These are phyloP conservation scores for Verruconis gallopava DNA, from an alignment of 2,329 filamentous ascomycete species.

Conservation along the genomic window DNA sequence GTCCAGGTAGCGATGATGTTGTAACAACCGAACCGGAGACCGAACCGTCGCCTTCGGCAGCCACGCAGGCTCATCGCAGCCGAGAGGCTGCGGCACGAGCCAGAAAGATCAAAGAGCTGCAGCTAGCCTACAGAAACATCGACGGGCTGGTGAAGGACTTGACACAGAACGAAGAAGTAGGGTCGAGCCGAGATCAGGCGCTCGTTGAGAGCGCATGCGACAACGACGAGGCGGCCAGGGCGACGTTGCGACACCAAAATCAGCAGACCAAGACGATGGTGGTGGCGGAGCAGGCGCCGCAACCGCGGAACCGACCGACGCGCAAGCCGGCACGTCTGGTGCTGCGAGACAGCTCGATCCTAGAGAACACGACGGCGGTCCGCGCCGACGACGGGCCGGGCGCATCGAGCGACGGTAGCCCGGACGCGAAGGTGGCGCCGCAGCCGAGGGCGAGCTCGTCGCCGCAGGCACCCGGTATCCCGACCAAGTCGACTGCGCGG, in stretches of 20 bases:
- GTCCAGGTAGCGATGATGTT: neutral
- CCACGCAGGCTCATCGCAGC: neutral
- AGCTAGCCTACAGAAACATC: neutral
- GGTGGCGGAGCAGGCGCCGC: conserved; percentile 6
- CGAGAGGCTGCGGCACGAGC: neutral
- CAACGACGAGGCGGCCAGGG: no score
- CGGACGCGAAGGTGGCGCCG: neutral
- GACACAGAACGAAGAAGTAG: no score
- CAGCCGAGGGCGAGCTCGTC: neutral
- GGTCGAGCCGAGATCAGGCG: no score
- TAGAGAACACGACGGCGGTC: conserved; percentile 1
- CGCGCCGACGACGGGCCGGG: neutral
- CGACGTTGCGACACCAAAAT: neutral
- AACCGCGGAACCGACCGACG: neutral
- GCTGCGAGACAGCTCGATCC: neutral
- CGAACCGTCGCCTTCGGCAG: neutral
- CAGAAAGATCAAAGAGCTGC: neutral
- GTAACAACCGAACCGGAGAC: neutral
- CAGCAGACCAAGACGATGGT: conserved; percentile 2
- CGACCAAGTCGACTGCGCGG: neutral
- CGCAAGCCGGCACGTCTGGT: conserved; percentile 1
- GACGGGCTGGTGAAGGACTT: neutral
- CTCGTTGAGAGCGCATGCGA: no score
- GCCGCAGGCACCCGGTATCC: neutral
- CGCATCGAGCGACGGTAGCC: neutral